phyloP scores from a whole-genome alignment of 2,329 filamentous ascomycete species.

The Lachnellula subtilissima region DNA sequence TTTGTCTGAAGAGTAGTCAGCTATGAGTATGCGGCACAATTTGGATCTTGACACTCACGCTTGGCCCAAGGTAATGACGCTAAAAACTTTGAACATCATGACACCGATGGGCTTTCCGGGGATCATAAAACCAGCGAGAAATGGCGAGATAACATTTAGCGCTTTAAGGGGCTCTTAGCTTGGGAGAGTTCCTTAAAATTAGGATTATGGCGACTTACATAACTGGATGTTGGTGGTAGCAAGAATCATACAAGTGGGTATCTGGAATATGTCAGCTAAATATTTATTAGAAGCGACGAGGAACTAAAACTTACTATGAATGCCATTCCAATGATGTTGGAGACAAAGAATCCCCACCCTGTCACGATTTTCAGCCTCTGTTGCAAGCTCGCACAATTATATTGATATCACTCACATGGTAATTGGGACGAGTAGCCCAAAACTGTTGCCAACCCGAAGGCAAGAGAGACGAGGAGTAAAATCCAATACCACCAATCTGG shows the following conservation, averaged over 20 bases:
- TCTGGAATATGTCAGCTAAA: conserved; percentile 5
- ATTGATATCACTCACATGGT: conserved; percentile 21
- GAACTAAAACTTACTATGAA: conserved; percentile 43
- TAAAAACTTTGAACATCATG: conserved; percentile 76
- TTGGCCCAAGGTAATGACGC: conserved; percentile 57
- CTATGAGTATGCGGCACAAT: background rate
- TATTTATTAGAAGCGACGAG: no score
- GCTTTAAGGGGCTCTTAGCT: conserved; percentile 38
- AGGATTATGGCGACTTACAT: conserved; percentile 31
- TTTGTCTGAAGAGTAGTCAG: conserved; percentile 55
- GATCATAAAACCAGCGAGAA: conserved; percentile 68
- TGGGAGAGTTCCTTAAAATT: conserved; percentile 24
- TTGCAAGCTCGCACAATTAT: background rate
- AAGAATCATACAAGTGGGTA: conserved; percentile 66
- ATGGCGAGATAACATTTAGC: conserved; percentile 68
- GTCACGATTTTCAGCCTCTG: background rate
- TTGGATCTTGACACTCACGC: conserved; percentile 36
- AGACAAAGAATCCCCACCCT: conserved; percentile 32
- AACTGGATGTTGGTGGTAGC: conserved; percentile 62
- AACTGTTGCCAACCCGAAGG: conserved; percentile 39
- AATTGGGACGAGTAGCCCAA: conserved; percentile 50
- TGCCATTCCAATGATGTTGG: conserved; percentile 46
- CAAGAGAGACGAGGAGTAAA: conserved; percentile 44
- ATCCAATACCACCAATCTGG: conserved; percentile 56
- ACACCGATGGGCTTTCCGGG: conserved; percentile 61